A percentile compares a stretch with the other conserved stretches of the same genome.
Conservation (phyloP, 805 yeast genomes). For the Cyberlindnera suaveolens region DNA sequence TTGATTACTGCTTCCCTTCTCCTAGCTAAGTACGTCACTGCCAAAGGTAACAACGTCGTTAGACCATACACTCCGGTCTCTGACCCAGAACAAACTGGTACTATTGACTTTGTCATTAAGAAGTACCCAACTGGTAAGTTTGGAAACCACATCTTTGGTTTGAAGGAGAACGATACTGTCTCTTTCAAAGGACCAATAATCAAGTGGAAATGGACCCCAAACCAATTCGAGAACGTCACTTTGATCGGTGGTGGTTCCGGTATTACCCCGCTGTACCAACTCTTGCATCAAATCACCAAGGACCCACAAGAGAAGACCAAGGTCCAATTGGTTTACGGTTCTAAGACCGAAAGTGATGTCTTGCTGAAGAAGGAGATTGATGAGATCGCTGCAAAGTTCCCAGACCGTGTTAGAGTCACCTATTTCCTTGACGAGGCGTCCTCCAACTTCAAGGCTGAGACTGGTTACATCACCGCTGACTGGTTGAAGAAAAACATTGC, state of each 20-base stretch:
- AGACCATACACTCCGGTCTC: slow-evolving; percentile 79
- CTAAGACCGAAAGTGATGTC: slow-evolving; percentile 70
- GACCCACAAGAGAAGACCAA: slow-evolving; percentile 88
- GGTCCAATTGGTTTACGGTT: slow-evolving; percentile 78
- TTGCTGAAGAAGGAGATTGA: slow-evolving; percentile 77
- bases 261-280: slow-evolving; percentile 91
- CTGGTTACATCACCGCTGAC: slow-evolving; percentile 78
- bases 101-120: slow-evolving; percentile 77
- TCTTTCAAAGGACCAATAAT: slow-evolving; percentile 90
- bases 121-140: slow-evolving; percentile 80
- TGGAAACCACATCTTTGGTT: slow-evolving; percentile 62
- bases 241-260: slow-evolving; percentile 96
- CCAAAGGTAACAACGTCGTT: slow-evolving; percentile 80
- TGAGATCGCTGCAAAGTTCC: slow-evolving; percentile 52
- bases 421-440: slow-evolving; percentile 72
- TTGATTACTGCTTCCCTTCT: slow-evolving; percentile 73
- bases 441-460: slow-evolving; percentile 40
- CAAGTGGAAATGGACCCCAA: slow-evolving; percentile 88
- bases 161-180: slow-evolving; percentile 75
- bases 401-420: slow-evolving; percentile 70
- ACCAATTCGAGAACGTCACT: slow-evolving; percentile 71
- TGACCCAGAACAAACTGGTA: slow-evolving; percentile 63
- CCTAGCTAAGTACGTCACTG: slow-evolving; percentile 73
- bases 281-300: slow-evolving; percentile 66
- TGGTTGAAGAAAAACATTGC: slow-evolving; percentile 57